Evolutionary conservation across 352 stramenopile species (phyloP).

Genomic region (Globisporangium iwayamae): DNA sequence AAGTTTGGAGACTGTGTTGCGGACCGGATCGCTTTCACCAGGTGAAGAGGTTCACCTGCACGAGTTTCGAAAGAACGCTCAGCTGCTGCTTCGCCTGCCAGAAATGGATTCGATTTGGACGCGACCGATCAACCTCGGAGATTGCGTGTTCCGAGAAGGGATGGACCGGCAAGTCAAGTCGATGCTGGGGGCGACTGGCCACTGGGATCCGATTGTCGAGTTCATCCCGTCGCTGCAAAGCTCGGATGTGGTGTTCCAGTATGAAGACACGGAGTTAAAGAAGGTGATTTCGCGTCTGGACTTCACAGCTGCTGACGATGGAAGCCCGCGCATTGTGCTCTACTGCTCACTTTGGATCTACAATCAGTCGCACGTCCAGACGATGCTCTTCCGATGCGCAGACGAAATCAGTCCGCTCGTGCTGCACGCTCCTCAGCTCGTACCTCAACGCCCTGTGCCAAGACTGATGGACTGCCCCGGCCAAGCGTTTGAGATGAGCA

Average conservation of each 20-base stretch:
- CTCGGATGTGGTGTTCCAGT: conserved; percentile 56
- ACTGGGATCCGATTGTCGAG: conserved; percentile 66
- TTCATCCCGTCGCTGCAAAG: conserved; percentile 60
- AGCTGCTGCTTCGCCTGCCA: conserved; percentile 65
- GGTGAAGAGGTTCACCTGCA: conserved; percentile 82
- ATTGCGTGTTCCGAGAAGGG: conserved; percentile 80
- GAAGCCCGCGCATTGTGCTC: conserved; percentile 77
- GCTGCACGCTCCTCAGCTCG: conserved; percentile 59
- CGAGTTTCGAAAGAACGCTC: conserved; percentile 76
- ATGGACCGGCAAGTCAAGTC: conserved; percentile 68
- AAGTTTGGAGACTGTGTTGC: conserved; percentile 31
- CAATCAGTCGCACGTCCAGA: conserved; percentile 86
- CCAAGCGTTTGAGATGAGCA: conserved; percentile 86
- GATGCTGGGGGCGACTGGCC: conserved; percentile 48
- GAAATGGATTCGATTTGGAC: conserved; percentile 88
- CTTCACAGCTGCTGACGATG: conserved; percentile 79
- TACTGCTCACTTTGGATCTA: conserved; percentile 89
- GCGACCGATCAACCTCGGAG: conserved; percentile 54
- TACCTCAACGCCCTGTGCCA: conserved; percentile 64
- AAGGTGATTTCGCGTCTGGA: conserved; percentile 75
- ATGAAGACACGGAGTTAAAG: conserved; percentile 60
- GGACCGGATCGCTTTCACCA: conserved; percentile 68
- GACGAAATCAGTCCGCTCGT: conserved; percentile 42
- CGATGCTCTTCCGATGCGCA: conserved; percentile 67
- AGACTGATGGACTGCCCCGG: conserved; percentile 80